Base-by-base conservation (phyloP, 495 filamentous ascomycete species). In the Amniculicola lignicola region DNA sequence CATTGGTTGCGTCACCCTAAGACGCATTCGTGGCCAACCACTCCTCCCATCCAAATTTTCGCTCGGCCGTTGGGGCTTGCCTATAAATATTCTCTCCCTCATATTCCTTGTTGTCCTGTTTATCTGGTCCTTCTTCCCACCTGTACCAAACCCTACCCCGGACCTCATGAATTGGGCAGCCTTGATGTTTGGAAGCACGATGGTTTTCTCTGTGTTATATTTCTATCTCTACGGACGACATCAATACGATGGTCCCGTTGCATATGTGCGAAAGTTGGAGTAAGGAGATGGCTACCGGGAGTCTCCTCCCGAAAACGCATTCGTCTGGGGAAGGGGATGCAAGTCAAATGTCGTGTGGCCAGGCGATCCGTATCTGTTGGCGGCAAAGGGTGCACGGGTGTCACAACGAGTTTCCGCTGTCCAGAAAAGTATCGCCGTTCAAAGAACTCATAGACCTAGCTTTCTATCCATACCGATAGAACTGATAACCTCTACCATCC, bases 51-150 rank as follows among this genome's bases (percentile, higher is more conserved):
- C 74, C 6, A 73, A 71, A 1, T 82, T 80, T 72, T 67, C 68
- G 6, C 66, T 84, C 2, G 79, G 81, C 12, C 61, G 61, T 39
- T 72, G 65, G 31, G 80, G 81, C 7, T 54, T 79, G 44, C 59
- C 67, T 4, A 71, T 77, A 48, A 84, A 82, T 53, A 57, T 72
- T 2, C 59, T 71, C 47, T 69, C 72, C n/a, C 43, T 75, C 10
- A 54, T 64, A 14, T 77, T 77, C 47, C 60, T 81, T 11, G 35
- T 74, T 1, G 67, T 79, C 0, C 62, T 75, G 0, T 81, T 77
- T 48, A 63, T 79, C 16, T 81, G 82, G 61, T 67, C 72, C 0
- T 80, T 80, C 59, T 82, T 79, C 61, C 79, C 80, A 0, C 47
- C 74, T 6, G 61, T 56, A 1, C 71, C 74, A 11, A 59, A 72